Percentiles rank a stretch among this genome's conserved stretches.
These are phyloP conservation scores for Microthlaspi erraticum DNA, from an alignment of 345 rosid species.

Conservation along the genomic window DNA sequence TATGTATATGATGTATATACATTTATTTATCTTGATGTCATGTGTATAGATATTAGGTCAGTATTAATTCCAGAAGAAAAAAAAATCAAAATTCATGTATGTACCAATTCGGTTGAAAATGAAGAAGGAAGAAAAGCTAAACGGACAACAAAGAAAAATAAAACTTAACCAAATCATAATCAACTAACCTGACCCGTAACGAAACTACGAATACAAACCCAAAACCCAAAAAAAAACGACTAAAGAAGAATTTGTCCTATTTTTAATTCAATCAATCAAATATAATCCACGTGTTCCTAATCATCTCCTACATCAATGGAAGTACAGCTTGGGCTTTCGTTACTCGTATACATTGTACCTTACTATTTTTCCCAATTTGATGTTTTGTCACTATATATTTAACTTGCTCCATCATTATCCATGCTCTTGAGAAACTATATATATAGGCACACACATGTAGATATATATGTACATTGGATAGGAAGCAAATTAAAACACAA, in stretches of 20 bases:
- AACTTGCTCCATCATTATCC: conserved; percentile 27
- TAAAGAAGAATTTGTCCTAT: background rate
- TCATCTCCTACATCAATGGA: conserved; percentile 47
- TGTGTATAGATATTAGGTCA: background rate
- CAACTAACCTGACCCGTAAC: background rate
- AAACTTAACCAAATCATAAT: background rate
- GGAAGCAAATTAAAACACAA: conserved; percentile 39
- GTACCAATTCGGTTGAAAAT: background rate
- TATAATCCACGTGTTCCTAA: conserved; percentile 38
- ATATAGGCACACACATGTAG: background rate
- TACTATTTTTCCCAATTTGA: conserved; percentile 25
- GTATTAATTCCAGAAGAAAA: conserved; percentile 3
- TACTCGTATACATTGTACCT: conserved; percentile 47
- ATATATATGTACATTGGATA: conserved; percentile 29
- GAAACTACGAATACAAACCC: conserved; percentile 8
- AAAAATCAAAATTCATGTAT: background rate
- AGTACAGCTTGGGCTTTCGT: conserved; percentile 42
- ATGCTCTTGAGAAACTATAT: conserved; percentile 25
- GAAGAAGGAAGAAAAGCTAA: too few species aligned
- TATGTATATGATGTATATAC: background rate
- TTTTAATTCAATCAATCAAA: background rate
- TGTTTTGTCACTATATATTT: conserved; percentile 34
- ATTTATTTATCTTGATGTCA: background rate
- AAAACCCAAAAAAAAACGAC: background rate
- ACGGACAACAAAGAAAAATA: too few species aligned